Base-by-base conservation (phyloP, 352 stramenopile species). In the Thraustochytrium striatum region DNA sequence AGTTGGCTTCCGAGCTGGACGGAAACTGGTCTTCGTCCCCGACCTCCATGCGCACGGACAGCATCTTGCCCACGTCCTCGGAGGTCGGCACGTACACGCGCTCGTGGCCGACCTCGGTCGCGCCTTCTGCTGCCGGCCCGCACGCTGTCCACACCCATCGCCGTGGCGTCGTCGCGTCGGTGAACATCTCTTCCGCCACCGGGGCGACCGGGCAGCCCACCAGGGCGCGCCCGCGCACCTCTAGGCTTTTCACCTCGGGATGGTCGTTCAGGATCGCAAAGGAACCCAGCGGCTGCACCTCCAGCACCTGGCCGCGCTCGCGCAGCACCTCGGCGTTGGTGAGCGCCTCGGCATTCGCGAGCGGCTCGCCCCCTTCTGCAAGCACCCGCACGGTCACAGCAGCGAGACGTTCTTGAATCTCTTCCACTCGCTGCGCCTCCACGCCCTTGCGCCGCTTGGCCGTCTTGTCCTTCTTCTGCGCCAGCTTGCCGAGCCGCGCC, bases 191-290 rank as follows among this genome's bases (percentile, higher is more conserved):
- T 9, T 72, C 28, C 19, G 36, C 25, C 65, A 25, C 43, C 11
- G 65, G 65, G 2, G 65, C 65, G 8, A 75, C 32, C 19, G 65
- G 65, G 30, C 65, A 75, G 39, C 50, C 50, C 8, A 68, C 65
- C 3, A 75, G 25, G 44, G 65, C 13, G 13, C 41, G 25, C 5
- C 52, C 52, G 25, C 65, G 65, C 41, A 25, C 32, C 19, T 70
- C n/a, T 1, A 75, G 11, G 8, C 39, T 43, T 13, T 61, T 5
- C 21, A 75, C 65, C 3, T 43, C 41, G 16, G 65, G 65, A n/a
- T 52, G 13, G 59, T 70, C 9, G 30, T 53, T 38, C 25, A 33
- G 41, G 11, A 70, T 25, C 11, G 1, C 21, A 52, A 52, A 70
- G 3, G 35, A 38, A 13, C 53, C 59, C 13, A n/a, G 8, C 5